phyloP scores from a whole-genome alignment of 108 stramenopile genomes.

The Skeletonema marinoi region DNA sequence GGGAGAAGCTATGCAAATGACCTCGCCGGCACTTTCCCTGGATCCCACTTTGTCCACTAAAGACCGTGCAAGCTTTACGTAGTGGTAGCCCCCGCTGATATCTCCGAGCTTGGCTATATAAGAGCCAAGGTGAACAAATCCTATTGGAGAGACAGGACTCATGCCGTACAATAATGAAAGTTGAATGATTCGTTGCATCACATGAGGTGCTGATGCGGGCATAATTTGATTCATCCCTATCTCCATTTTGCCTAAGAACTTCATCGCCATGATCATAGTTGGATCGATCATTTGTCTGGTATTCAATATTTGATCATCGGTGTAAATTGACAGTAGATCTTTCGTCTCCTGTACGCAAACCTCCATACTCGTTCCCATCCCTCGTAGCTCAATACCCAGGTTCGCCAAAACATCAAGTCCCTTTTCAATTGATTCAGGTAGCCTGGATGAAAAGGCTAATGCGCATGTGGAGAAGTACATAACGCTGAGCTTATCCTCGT shows the following conservation, averaged over 20 bases:
- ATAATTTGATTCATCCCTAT: neutral
- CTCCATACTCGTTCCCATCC: neutral
- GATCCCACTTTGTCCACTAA: constrained; percentile 7
- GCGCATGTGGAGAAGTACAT: neutral
- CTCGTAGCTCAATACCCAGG: constrained; percentile 5
- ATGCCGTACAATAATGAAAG: constrained; percentile 11
- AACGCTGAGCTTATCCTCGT: constrained; percentile 1
- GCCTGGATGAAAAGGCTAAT: neutral
- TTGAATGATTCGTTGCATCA: constrained; percentile 1
- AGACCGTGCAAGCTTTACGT: constrained; percentile 1
- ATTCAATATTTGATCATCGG: constrained; percentile 5
- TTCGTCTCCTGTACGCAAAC: neutral
- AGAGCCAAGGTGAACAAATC: constrained; percentile 14
- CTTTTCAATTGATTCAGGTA: constrained; percentile 9
- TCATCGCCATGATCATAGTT: constrained; percentile 22
- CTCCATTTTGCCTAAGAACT: constrained; percentile 8
- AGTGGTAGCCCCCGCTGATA: constrained; percentile 9
- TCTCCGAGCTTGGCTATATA: constrained; percentile 2
- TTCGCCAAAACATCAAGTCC: neutral
- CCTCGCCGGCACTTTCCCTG: constrained; percentile 6
- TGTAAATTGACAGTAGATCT: neutral
- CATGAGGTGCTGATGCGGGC: neutral
- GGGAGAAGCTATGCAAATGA: neutral
- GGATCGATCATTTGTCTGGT: constrained; percentile 15
- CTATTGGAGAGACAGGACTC: constrained; percentile 10